Evolutionary conservation across 768 basidiomycete species (phyloP).

Genomic region (Termitomyces sp.): DNA sequence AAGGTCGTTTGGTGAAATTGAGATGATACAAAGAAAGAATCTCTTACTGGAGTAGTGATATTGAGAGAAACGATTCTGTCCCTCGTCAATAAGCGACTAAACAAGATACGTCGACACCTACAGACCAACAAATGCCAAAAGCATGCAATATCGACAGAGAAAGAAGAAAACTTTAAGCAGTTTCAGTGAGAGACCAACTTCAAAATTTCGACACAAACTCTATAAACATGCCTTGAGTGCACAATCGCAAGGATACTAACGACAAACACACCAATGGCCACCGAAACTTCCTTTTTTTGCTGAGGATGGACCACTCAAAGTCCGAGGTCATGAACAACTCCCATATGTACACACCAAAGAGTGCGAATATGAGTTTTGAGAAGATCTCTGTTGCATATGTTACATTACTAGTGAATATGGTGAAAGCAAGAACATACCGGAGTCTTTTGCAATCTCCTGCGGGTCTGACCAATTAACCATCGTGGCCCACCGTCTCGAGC

Average conservation of each 20-base stretch:
- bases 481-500: background rate
- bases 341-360: slow-evolving; percentile 67
- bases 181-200: background rate
- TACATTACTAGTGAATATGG: background rate
- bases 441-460: slow-evolving; percentile 37
- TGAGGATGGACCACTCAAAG: slow-evolving; percentile 66
- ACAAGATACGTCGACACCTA: slow-evolving; percentile 24
- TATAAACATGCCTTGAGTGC: slow-evolving; percentile 1
- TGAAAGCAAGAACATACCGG: slow-evolving; percentile 23
- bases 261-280: slow-evolving; percentile 60
- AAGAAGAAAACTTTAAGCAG: slow-evolving; percentile 51
- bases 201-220: slow-evolving; percentile 14
- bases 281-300: slow-evolving; percentile 50
- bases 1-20: slow-evolving; percentile 11
- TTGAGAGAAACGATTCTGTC: slow-evolving; percentile 55
- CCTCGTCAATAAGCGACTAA: background rate
- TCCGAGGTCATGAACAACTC: slow-evolving; percentile 57
- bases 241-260: background rate
- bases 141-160: slow-evolving; percentile 65
- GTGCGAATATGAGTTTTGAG: slow-evolving; percentile 52
- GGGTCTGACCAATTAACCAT: slow-evolving; percentile 48
- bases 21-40: background rate
- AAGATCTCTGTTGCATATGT: slow-evolving; percentile 42
- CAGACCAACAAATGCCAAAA: slow-evolving; percentile 63
- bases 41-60: slow-evolving; percentile 38